A percentile compares a stretch with the other conserved stretches of the same genome.
Evolutionary conservation across 2,329 filamentous ascomycete genomes (phyloP).

Genomic region (Laburnicola sp.): DNA sequence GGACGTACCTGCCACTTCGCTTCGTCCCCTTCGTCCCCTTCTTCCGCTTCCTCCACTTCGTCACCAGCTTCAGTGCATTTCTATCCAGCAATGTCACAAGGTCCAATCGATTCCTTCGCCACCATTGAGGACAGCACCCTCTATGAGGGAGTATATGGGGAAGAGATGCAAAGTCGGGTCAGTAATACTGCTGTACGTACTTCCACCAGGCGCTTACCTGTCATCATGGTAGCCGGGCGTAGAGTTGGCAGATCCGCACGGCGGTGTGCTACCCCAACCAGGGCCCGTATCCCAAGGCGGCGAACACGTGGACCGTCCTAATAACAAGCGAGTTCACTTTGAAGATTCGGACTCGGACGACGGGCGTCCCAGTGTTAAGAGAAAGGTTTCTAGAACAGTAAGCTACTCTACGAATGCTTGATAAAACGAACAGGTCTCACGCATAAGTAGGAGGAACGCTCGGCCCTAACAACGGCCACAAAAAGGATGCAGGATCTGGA

Average conservation of each 20-base stretch:
- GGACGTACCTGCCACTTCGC: background rate
- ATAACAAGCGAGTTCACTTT: background rate
- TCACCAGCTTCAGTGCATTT: background rate
- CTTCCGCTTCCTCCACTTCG: background rate
- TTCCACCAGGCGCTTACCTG: constrained; percentile 1
- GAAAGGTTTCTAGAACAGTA: constrained; percentile 3
- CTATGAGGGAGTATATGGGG: background rate
- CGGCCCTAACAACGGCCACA: background rate
- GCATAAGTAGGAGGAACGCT: background rate
- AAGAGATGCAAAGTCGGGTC: background rate
- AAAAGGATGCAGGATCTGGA: constrained; percentile 1
- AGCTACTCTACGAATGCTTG: background rate
- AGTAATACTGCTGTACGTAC: background rate
- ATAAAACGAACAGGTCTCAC: background rate
- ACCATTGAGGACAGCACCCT: constrained; percentile 1
- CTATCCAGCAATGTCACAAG: constrained; percentile 3
- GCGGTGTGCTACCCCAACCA: background rate
- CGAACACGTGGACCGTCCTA: background rate
- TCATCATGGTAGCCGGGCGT: background rate
- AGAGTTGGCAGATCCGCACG: background rate
- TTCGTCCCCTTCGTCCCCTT: background rate
- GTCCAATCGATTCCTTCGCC: background rate
- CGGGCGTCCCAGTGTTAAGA: background rate
- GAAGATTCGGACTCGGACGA: constrained; percentile 1
- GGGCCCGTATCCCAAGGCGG: background rate